phyloP scores from a whole-genome alignment of 441 rosid genomes.

The Populus hybrid region DNA sequence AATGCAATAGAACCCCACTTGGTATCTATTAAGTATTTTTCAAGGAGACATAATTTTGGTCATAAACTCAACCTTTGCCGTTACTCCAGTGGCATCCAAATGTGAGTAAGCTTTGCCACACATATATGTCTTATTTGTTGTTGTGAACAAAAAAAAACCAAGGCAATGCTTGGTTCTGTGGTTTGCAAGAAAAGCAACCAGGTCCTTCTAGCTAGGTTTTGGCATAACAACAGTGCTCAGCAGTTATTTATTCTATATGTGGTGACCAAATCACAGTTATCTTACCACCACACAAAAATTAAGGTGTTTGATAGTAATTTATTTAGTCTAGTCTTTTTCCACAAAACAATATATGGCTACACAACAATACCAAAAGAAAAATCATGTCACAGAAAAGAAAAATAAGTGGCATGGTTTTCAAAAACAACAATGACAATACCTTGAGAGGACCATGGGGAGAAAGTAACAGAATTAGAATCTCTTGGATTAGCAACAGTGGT shows the following conservation, averaged over 20 bases:
- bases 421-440: slow-evolving; percentile 27
- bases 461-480: slow-evolving; percentile 39
- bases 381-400: too few species aligned
- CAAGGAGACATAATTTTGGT: not conserved
- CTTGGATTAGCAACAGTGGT: slow-evolving; percentile 34
- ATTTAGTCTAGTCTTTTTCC: not conserved
- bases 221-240: not conserved
- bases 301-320: not conserved
- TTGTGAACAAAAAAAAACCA: not conserved
- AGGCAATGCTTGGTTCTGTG: not conserved
- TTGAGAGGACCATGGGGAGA: slow-evolving; percentile 84
- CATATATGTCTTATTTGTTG: not conserved
- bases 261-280: not conserved
- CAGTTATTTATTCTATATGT: not conserved
- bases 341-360: not conserved
- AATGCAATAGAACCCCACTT: slow-evolving; percentile 8
- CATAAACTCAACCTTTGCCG: not conserved
- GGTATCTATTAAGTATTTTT: not conserved
- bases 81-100: not conserved
- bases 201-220: not conserved
- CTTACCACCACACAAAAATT: not conserved
- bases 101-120: not conserved
- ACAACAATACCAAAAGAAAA: not conserved
- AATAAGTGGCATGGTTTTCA: not conserved
- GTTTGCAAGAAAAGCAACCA: not conserved